These are phyloP conservation scores for Trichoderma afroharzianum DNA, from an alignment of 2,329 filamentous ascomycete species.

Conservation along the genomic window DNA sequence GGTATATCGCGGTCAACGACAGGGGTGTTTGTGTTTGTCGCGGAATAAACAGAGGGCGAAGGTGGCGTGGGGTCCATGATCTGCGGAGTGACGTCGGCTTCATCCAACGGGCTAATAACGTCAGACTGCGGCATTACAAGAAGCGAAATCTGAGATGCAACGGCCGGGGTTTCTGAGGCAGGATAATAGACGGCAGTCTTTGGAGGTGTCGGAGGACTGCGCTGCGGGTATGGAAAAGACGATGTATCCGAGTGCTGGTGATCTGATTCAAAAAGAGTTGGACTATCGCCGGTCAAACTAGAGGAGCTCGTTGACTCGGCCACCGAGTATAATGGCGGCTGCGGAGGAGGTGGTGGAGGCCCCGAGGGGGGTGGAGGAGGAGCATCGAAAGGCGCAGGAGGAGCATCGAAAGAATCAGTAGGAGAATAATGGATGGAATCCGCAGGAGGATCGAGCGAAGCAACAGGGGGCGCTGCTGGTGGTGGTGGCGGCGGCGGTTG, in stretches of 20 bases:
- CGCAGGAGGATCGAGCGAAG: background rate
- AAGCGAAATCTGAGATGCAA: constrained; percentile 7
- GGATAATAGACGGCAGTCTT: background rate
- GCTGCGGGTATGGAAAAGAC: constrained; percentile 3
- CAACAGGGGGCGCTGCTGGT: background rate
- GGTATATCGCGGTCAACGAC: constrained; percentile 16
- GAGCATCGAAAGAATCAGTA: background rate
- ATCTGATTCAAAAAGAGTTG: background rate
- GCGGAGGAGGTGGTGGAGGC: background rate
- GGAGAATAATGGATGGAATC: background rate
- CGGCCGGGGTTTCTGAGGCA: background rate
- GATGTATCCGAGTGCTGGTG: constrained; percentile 3
- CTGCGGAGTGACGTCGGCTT: constrained; percentile 23
- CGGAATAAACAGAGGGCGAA: constrained; percentile 7
- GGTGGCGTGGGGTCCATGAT: constrained; percentile 13
- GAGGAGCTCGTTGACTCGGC: constrained; percentile 6
- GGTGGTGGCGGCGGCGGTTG: constrained; percentile 24
- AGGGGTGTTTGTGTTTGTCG: background rate
- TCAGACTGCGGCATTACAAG: constrained; percentile 1
- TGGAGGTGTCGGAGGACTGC: constrained; percentile 15
- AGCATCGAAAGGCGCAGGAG: background rate
- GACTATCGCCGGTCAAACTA: background rate
- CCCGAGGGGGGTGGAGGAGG: background rate
- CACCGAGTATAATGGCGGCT: background rate
- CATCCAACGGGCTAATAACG: background rate